Evolutionary conservation across 352 stramenopile genomes (phyloP).

Genomic region (Globisporangium cylindrosporum): DNA sequence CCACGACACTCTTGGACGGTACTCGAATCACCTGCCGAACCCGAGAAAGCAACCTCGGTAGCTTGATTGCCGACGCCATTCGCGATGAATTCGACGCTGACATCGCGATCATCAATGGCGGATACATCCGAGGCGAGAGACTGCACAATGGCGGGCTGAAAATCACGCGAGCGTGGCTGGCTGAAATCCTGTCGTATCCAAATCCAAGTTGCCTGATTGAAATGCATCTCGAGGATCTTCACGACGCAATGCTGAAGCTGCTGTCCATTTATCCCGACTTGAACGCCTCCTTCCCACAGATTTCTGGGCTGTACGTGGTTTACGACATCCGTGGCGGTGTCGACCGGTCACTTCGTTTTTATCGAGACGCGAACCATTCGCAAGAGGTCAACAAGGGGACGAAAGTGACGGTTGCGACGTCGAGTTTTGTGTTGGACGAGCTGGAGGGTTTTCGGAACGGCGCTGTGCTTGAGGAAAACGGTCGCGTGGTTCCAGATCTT

Average conservation of each 20-base stretch:
- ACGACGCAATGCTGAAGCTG: not conserved
- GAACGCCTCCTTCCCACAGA: not conserved
- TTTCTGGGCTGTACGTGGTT: not conserved
- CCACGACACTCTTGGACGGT: not conserved
- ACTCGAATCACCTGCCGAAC: not conserved
- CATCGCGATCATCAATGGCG: not conserved
- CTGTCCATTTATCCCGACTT: not conserved
- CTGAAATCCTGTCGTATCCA: not conserved
- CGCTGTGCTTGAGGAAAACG: not conserved
- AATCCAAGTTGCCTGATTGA: not conserved
- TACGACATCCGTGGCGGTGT: not conserved
- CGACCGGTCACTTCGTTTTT: not conserved
- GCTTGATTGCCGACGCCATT: not conserved
- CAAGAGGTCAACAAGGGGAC: not conserved
- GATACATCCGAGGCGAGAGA: not conserved
- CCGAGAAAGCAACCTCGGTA: not conserved
- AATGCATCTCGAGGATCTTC: not conserved
- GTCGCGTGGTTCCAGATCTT: not conserved
- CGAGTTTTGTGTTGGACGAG: not conserved
- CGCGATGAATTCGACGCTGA: not conserved
- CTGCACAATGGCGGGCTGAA: not conserved
- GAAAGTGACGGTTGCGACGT: not conserved
- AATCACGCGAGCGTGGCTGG: not conserved
- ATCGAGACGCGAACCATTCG: not conserved
- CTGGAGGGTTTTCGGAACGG: not conserved